Base-by-base conservation (phyloP, 371 early-diverging fungal species). In the Saksenaea vasiformis region DNA sequence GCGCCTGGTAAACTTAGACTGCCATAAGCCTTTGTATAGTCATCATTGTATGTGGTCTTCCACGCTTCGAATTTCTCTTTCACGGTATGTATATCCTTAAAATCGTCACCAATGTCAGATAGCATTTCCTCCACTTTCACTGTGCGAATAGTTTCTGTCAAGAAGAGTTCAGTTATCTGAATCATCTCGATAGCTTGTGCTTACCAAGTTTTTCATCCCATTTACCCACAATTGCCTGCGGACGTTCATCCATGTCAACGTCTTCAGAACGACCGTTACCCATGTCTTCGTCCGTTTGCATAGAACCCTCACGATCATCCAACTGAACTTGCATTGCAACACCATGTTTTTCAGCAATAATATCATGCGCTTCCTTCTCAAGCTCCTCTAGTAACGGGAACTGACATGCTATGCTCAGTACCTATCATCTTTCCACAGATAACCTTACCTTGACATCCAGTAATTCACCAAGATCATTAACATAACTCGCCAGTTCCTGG, bases 11-110 rank as follows among this genome's bases (percentile, higher is more conserved):
- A 61, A 58, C 90, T 82, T 1, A 90, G 71, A 3, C 85, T 85
- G 5, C 91, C 91, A 69, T 85, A 91, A 0, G 89, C 89, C 54
- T 90, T 85, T 39, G 74, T 72, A 67, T 91, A 91, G 43, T 91
- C 91, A 34, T 83, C 85, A 27, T 76, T 76, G 51, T 82, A 88
- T 3, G 79, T 70, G 0, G 75, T 70, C 55, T 87, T 88, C 90
- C 90, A 91, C 1, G 82, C 80, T 60, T 87, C 85, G 68, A 90
- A 89, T 39, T 76, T 79, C 27, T 72, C 64, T 69, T 85, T 87
- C 3, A 90, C 86, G 2, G 74, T 71, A 36, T 67, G 62, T 11
- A 91, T 51, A 0, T 83, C 68, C 24, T 72, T 76, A 44, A 86
- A 90, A n/a, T 87, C 89, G 14, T 81, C 68, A 9, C 70, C 70